Evolutionary conservation across 2,329 filamentous ascomycete species (phyloP).

Genomic region (Talaromyces funiculosus): DNA sequence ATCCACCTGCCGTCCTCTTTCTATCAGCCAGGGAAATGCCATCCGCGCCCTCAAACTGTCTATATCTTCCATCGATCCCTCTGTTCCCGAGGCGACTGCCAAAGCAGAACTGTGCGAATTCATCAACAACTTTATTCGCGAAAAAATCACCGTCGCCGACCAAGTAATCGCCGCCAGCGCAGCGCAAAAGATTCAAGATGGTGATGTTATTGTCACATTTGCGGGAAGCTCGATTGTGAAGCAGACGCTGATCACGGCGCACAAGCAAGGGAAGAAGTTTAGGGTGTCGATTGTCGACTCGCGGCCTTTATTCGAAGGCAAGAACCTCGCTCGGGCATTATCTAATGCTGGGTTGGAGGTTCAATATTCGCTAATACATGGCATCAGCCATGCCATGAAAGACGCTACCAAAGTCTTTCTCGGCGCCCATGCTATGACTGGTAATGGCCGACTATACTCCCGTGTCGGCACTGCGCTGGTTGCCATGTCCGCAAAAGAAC

Average conservation of each 20-base stretch:
- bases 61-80: slow-evolving; percentile 84
- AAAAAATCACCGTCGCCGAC: slow-evolving; percentile 82
- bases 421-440: slow-evolving; percentile 90
- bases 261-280: slow-evolving; percentile 66
- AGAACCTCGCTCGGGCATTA: slow-evolving; percentile 65
- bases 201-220: slow-evolving; percentile 80
- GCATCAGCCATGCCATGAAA: slow-evolving; percentile 67
- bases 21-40: slow-evolving; percentile 93
- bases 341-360: slow-evolving; percentile 66
- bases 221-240: slow-evolving; percentile 82
- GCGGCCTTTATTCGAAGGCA: slow-evolving; percentile 64
- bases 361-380: slow-evolving; percentile 75
- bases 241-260: slow-evolving; percentile 69
- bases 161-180: slow-evolving; percentile 76
- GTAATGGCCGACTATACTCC: slow-evolving; percentile 85
- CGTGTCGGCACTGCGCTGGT: slow-evolving; percentile 81
- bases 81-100: slow-evolving; percentile 72
- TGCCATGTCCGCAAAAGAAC: slow-evolving; percentile 71
- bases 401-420: slow-evolving; percentile 70
- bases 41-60: slow-evolving; percentile 91
- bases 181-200: slow-evolving; percentile 67
- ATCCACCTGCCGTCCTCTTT: slow-evolving; percentile 88
- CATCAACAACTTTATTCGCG: slow-evolving; percentile 85
- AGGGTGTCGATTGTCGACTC: slow-evolving; percentile 79
- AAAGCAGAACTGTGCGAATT: slow-evolving; percentile 71